phyloP scores from a whole-genome alignment of 2,329 filamentous ascomycete genomes.

The Phaeoacremonium minimum region DNA sequence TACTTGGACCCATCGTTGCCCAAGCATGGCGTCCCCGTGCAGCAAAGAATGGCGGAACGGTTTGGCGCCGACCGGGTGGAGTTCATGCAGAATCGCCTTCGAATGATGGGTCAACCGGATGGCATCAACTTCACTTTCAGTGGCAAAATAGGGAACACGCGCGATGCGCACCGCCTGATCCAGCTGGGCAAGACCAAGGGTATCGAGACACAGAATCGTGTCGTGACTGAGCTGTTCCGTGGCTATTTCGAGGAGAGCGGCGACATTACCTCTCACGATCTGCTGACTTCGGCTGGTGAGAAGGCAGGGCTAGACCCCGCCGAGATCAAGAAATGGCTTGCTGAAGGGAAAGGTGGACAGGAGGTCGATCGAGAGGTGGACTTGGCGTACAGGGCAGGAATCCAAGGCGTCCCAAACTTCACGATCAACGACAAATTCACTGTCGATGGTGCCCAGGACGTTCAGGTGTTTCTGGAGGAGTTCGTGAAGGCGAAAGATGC shows the following conservation, averaged over 20 bases:
- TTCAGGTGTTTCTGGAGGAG: constrained; percentile 59
- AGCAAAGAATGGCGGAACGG: constrained; percentile 51
- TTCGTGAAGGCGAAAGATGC: constrained; percentile 49
- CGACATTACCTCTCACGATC: constrained; percentile 55
- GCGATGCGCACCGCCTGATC: constrained; percentile 74
- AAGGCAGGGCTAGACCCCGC: constrained; percentile 47
- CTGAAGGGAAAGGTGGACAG: constrained; percentile 46
- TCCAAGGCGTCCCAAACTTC: constrained; percentile 72
- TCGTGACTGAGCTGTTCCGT: constrained; percentile 60
- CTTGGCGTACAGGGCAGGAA: constrained; percentile 41
- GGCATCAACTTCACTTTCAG: constrained; percentile 72
- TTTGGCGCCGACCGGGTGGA: constrained; percentile 62
- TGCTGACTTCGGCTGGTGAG: constrained; percentile 46
- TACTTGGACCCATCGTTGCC: constrained; percentile 69
- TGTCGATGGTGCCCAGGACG: constrained; percentile 69
- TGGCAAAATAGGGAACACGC: constrained; percentile 69
- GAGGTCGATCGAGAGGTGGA: constrained; percentile 54
- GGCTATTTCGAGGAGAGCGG: constrained; percentile 62
- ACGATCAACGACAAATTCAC: constrained; percentile 65
- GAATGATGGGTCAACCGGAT: constrained; percentile 53
- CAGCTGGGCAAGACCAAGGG: constrained; percentile 58
- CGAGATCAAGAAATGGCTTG: constrained; percentile 51
- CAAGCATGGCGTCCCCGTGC: constrained; percentile 36
- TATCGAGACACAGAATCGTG: constrained; percentile 48
- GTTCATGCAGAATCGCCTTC: constrained; percentile 54